These are phyloP conservation scores for Porcisia hertigi DNA, from an alignment of 208 protist genomes.

Conservation along the genomic window DNA sequence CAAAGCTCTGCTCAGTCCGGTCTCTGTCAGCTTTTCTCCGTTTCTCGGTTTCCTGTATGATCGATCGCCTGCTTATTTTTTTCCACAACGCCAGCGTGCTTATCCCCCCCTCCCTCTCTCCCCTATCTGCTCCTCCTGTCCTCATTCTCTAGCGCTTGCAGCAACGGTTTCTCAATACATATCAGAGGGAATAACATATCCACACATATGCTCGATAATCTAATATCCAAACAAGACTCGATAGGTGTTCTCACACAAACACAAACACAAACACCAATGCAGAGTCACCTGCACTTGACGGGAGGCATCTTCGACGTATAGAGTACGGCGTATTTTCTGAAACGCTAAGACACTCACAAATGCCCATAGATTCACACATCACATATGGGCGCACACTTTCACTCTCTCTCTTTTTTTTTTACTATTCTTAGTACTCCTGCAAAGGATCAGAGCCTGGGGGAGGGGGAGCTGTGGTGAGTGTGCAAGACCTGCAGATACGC, in stretches of 20 bases:
- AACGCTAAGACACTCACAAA: too few species aligned
- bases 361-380: background rate
- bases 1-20: background rate
- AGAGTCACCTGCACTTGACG: too few species aligned
- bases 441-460: background rate
- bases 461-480: background rate
- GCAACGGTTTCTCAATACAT: background rate
- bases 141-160: background rate
- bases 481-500: background rate
- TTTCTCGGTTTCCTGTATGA: slow-evolving; percentile 19
- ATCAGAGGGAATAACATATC: background rate
- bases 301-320: too few species aligned
- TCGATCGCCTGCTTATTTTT: background rate
- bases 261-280: background rate
- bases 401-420: background rate
- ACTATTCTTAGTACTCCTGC: background rate
- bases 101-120: background rate
- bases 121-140: too few species aligned
- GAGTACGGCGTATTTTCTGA: too few species aligned
- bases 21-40: background rate
- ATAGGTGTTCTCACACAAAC: background rate
- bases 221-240: background rate
- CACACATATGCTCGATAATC: background rate
- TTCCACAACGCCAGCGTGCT: too few species aligned
- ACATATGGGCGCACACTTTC: background rate